Conservation (phyloP, 768 basidiomycete species). For the Stropharia rugosoannulata region DNA sequence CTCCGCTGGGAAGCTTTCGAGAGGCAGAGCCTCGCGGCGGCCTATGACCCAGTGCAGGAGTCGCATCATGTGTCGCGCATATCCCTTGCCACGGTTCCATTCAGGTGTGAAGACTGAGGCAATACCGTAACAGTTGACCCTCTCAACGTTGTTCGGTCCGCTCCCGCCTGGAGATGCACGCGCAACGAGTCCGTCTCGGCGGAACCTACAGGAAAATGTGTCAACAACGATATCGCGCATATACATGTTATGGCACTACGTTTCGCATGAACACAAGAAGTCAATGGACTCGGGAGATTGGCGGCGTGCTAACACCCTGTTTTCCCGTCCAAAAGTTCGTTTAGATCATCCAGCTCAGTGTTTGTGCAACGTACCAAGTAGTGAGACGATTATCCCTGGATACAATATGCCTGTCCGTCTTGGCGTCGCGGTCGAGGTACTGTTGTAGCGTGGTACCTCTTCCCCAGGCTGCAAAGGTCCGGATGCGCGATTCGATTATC, state of each 20-base stretch:
- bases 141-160: constrained; percentile 15
- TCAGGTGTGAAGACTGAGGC: constrained; percentile 59
- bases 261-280: constrained; percentile 64
- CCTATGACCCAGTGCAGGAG: constrained; percentile 49
- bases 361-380: constrained; percentile 42
- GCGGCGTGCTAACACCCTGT: constrained; percentile 59
- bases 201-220: constrained; percentile 3
- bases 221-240: neutral
- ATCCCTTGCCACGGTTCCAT: constrained; percentile 50
- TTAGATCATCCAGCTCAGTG: neutral
- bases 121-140: constrained; percentile 48
- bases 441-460: constrained; percentile 11
- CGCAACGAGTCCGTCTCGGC: constrained; percentile 27
- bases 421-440: constrained; percentile 14
- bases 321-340: neutral
- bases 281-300: constrained; percentile 47
- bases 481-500: constrained; percentile 13
- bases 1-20: constrained; percentile 19
- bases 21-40: constrained; percentile 12
- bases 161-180: constrained; percentile 20
- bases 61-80: constrained; percentile 63
- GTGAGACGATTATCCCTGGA: constrained; percentile 43
- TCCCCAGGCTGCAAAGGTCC: constrained; percentile 13
- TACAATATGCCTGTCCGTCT: constrained; percentile 29
- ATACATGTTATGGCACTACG: constrained; percentile 30